Conservation (phyloP, 208 protist genomes). For the Balamuthia mandrillaris region DNA sequence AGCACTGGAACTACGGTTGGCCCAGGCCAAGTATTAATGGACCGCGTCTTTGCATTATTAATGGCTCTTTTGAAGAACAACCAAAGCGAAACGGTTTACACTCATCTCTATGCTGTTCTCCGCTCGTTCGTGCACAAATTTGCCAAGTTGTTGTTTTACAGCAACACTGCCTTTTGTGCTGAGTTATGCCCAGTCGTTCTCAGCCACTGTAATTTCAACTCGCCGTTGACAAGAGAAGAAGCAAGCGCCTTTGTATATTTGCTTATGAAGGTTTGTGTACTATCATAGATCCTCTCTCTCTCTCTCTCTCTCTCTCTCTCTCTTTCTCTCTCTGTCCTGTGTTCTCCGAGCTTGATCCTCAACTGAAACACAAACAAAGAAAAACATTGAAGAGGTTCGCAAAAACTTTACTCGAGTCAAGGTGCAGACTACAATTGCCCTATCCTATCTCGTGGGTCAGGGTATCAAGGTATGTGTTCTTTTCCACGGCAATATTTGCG, state of each 20-base stretch:
- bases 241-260: no score
- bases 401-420: conserved; percentile 35
- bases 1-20: no score
- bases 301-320: no score
- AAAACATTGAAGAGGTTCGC: conserved; percentile 31
- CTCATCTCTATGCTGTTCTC: background rate
- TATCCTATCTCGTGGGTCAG: background rate
- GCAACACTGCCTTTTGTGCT: background rate
- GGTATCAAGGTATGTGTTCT: background rate
- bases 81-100: background rate
- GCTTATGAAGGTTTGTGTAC: no score
- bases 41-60: no score
- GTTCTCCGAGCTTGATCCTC: no score
- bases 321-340: no score
- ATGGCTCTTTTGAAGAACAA: background rate
- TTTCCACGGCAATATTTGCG: background rate
- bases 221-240: no score
- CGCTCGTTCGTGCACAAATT: background rate
- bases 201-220: no score
- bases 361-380: background rate
- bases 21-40: no score
- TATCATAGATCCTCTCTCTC: no score
- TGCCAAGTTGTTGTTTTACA: conserved; percentile 19
- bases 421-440: conserved; percentile 15
- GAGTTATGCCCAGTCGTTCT: conserved; percentile 16